A percentile compares a stretch with the other conserved stretches of the same genome.
These are phyloP conservation scores for Nowakowskiella sp. DNA, from an alignment of 192 early-diverging fungal species.

Conservation along the genomic window DNA sequence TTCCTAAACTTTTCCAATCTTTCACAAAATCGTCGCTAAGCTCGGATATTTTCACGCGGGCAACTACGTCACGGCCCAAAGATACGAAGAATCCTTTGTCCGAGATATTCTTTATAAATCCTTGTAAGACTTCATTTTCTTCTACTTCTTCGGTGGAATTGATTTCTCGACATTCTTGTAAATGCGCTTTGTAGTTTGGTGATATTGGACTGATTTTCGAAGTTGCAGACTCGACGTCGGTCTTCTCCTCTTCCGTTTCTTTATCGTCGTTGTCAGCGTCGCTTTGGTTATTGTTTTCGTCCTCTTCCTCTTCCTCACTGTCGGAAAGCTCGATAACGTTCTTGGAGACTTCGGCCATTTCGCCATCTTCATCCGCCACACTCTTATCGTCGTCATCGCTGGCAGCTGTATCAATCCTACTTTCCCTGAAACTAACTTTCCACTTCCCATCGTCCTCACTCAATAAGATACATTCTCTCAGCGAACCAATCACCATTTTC, in stretches of 20 bases:
- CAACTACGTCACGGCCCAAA: constrained; percentile 53
- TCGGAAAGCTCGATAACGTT: neutral
- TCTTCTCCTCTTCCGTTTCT: neutral
- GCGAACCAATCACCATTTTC: constrained; percentile 25
- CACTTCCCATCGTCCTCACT: constrained; percentile 42
- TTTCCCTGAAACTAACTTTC: neutral
- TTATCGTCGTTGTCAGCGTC: neutral
- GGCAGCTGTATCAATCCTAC: constrained; percentile 23
- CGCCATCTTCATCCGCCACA: constrained; percentile 1
- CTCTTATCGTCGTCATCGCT: constrained; percentile 6
- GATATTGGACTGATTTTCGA: neutral
- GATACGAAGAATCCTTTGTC: constrained; percentile 59
- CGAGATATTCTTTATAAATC: constrained; percentile 35
- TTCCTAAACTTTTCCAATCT: constrained; percentile 70
- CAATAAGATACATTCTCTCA: constrained; percentile 55
- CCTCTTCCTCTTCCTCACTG: constrained; percentile 8
- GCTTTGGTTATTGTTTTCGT: neutral
- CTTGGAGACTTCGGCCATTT: constrained; percentile 3
- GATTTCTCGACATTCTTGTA: no score
- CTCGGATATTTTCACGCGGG: constrained; percentile 77
- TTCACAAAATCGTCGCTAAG: constrained; percentile 79
- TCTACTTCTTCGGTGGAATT: neutral
- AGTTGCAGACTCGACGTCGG: neutral
- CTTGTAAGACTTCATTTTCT: constrained; percentile 26
- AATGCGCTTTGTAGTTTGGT: no score